Evolutionary conservation across 192 early-diverging fungal genomes (phyloP).

Genomic region (Backusella morwellensis): DNA sequence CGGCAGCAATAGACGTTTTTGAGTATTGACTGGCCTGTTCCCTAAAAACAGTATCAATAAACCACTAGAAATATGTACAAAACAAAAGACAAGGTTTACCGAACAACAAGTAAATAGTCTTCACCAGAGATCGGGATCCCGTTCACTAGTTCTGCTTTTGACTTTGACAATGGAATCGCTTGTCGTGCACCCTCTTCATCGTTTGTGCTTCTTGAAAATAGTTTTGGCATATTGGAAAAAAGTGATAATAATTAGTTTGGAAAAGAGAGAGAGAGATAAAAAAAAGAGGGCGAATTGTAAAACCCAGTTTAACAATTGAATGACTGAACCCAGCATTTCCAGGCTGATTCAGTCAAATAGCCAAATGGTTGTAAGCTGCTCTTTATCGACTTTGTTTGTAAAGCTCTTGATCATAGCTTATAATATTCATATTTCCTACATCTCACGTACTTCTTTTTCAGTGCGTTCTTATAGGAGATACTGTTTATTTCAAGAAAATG

Average conservation of each 20-base stretch:
- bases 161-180: constrained; percentile 13
- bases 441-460: background rate
- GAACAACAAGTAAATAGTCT: constrained; percentile 31
- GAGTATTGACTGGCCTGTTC: constrained; percentile 11
- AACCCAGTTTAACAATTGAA: background rate
- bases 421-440: background rate
- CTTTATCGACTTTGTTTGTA: background rate
- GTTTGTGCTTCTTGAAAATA: background rate
- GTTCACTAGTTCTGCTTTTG: background rate
- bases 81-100: constrained; percentile 10
- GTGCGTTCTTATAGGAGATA: too few species aligned
- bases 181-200: background rate
- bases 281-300: background rate
- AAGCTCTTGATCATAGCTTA: background rate
- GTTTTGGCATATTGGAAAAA: background rate
- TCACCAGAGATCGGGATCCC: constrained; percentile 27
- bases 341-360: too few species aligned
- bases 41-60: background rate
- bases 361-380: too few species aligned
- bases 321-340: too few species aligned
- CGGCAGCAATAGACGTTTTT: background rate
- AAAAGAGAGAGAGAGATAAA: background rate
- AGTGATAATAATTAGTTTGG: background rate
- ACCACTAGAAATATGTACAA: background rate
- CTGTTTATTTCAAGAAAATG: too few species aligned